A percentile compares a stretch with the other conserved stretches of the same genome.
Conservation (phyloP, 2,329 filamentous ascomycete species). For the Colletotrichum sp. region DNA sequence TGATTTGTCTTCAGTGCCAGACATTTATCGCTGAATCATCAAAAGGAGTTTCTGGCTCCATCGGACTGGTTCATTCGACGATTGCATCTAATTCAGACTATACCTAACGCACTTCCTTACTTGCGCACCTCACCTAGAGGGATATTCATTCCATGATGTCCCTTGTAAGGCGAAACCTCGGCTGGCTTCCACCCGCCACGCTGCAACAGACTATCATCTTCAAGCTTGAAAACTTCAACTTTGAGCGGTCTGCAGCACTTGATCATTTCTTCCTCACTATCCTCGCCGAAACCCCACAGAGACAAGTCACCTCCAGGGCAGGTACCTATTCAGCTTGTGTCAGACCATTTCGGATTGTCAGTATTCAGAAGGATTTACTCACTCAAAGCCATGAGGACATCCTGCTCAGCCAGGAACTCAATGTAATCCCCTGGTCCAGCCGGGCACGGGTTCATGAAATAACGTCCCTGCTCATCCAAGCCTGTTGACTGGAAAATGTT, state of each 20-base stretch:
- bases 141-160: constrained; percentile 66
- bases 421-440: constrained; percentile 64
- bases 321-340: constrained; percentile 48
- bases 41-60: no score
- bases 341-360: background rate
- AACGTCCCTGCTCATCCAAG: constrained; percentile 72
- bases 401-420: constrained; percentile 82
- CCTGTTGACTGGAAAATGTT: constrained; percentile 89
- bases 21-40: no score
- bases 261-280: constrained; percentile 70
- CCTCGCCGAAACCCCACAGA: constrained; percentile 79
- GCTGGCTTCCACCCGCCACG: constrained; percentile 67
- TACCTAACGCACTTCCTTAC: no score
- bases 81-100: no score
- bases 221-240: constrained; percentile 73
- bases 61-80: no score
- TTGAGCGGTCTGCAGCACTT: constrained; percentile 76
- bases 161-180: constrained; percentile 64
- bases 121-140: background rate
- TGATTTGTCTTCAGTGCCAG: no score
- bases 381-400: constrained; percentile 68
- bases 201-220: constrained; percentile 56
- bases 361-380: background rate
- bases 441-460: constrained; percentile 75
- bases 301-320: constrained; percentile 85